Evolutionary conservation across 1,139 yeast genomes (phyloP).

Genomic region (Meyerozyma carpophila): DNA sequence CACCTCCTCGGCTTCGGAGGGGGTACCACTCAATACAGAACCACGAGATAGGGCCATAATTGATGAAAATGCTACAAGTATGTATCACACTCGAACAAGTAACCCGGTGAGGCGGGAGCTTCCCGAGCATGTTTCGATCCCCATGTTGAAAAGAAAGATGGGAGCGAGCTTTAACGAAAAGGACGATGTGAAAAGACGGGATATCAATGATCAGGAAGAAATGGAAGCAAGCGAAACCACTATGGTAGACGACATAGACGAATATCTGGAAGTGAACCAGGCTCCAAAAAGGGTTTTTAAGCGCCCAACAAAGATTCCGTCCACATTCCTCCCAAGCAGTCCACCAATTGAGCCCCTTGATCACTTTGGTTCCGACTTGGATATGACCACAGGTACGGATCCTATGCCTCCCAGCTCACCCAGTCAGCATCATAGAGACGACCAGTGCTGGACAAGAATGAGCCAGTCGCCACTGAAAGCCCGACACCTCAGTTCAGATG

Average conservation of each 20-base stretch:
- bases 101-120: neutral
- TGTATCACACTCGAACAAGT: constrained; percentile 28
- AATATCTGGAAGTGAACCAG: constrained; percentile 9
- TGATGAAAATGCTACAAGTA: constrained; percentile 37
- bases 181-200: constrained; percentile 38
- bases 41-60: constrained; percentile 30
- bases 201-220: constrained; percentile 9
- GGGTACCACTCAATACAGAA: constrained; percentile 26
- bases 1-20: constrained; percentile 21
- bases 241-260: constrained; percentile 14
- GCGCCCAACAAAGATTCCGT: neutral
- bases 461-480: constrained; percentile 6
- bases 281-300: constrained; percentile 1
- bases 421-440: neutral
- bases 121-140: constrained; percentile 13
- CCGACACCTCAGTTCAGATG: constrained; percentile 28
- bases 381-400: neutral
- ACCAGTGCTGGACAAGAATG: neutral
- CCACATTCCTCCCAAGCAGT: constrained; percentile 25
- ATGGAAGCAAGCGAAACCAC: constrained; percentile 10
- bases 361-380: constrained; percentile 22
- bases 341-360: constrained; percentile 20
- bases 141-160: constrained; percentile 39
- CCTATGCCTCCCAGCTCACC: neutral
- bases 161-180: constrained; percentile 44